These are phyloP conservation scores for Chaetomium fimeti DNA, from an alignment of 495 filamentous ascomycete species.

Conservation along the genomic window DNA sequence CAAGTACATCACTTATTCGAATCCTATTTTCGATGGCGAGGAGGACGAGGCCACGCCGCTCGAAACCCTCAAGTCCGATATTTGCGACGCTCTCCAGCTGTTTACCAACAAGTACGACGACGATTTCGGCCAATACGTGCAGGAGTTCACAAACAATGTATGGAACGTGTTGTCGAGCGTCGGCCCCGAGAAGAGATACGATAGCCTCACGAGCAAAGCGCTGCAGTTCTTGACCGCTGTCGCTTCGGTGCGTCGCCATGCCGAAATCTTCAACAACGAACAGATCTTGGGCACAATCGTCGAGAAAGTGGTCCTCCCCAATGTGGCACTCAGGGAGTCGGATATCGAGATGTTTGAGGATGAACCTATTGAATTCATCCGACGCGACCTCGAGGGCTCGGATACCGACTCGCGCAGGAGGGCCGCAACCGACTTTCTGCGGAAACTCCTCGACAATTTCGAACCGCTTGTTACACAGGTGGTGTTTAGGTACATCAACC, in stretches of 20 bases:
- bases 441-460: conserved; percentile 82
- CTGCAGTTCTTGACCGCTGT: conserved; percentile 92
- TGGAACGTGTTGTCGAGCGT: conserved; percentile 88
- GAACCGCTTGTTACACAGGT: conserved; percentile 77
- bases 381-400: conserved; percentile 91
- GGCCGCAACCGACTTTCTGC: conserved; percentile 90
- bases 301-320: conserved; percentile 92
- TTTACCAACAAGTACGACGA: conserved; percentile 94
- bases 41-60: conserved; percentile 81
- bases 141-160: conserved; percentile 78
- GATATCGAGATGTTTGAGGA: conserved; percentile 97
- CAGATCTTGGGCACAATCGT: conserved; percentile 75
- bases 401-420: conserved; percentile 89
- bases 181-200: conserved; percentile 85
- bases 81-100: conserved; percentile 82
- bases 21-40: conserved; percentile 73
- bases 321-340: conserved; percentile 82
- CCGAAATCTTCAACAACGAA: conserved; percentile 78
- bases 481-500: conserved; percentile 76
- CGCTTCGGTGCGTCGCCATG: conserved; percentile 70
- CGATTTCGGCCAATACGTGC: conserved; percentile 74
- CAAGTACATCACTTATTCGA: conserved; percentile 91
- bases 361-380: conserved; percentile 97
- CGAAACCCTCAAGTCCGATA: conserved; percentile 84
- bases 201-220: conserved; percentile 91